phyloP scores from a whole-genome alignment of 2,329 filamentous ascomycete species.

The Paecilomyces fulvus region DNA sequence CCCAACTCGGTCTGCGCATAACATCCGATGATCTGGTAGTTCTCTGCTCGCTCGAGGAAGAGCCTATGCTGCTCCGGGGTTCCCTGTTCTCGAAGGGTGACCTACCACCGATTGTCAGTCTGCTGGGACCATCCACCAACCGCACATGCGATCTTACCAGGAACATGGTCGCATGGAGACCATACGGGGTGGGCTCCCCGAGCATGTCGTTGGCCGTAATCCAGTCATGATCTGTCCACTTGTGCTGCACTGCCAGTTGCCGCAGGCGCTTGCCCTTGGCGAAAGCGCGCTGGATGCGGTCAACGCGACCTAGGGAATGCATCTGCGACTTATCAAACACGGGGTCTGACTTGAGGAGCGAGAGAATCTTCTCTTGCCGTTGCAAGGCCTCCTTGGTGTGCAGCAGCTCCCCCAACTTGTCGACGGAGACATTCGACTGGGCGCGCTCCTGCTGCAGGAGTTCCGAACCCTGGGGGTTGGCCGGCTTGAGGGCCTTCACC shows the following conservation, averaged over 20 bases:
- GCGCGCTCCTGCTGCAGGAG: slow-evolving; percentile 61
- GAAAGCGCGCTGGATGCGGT: slow-evolving; percentile 61
- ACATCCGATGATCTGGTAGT: slow-evolving; percentile 67
- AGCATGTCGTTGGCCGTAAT: slow-evolving; percentile 59
- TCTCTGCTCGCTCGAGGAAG: slow-evolving; percentile 60
- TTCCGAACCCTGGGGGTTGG: slow-evolving; percentile 60
- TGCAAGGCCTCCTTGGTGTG: slow-evolving; percentile 59
- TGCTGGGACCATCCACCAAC: too few species aligned
- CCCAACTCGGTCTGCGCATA: slow-evolving; percentile 76
- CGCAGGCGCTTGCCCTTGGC: slow-evolving; percentile 62
- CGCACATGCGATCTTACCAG: slow-evolving; percentile 38
- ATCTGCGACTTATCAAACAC: slow-evolving; percentile 73
- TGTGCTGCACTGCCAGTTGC: slow-evolving; percentile 56
- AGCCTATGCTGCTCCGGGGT: slow-evolving; percentile 65
- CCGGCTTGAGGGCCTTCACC: slow-evolving; percentile 59
- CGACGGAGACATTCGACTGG: slow-evolving; percentile 58
- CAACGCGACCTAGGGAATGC: slow-evolving; percentile 62
- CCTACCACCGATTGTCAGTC: slow-evolving; percentile 19
- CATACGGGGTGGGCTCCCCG: slow-evolving; percentile 65
- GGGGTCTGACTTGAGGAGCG: slow-evolving; percentile 57
- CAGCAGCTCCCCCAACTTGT: slow-evolving; percentile 59
- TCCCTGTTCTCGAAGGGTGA: slow-evolving; percentile 41
- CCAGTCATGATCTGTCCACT: slow-evolving; percentile 60
- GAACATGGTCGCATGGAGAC: slow-evolving; percentile 64
- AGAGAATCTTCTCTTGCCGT: slow-evolving; percentile 51